phyloP scores from a whole-genome alignment of 352 stramenopile genomes.

The Globisporangium lucens region DNA sequence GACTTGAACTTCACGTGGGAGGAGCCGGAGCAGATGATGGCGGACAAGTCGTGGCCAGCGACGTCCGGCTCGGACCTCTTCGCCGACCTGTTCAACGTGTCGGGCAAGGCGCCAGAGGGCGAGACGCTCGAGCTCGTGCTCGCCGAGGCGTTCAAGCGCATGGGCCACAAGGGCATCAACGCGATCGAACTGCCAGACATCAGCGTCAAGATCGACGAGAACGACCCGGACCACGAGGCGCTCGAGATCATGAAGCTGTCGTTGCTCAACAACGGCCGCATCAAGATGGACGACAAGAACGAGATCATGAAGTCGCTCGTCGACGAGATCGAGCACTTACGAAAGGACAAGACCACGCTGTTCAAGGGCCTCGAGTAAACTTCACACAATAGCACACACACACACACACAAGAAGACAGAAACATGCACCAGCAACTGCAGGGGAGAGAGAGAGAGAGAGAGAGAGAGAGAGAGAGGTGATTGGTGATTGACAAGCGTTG shows the following conservation, averaged over 20 bases:
- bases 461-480: neutral
- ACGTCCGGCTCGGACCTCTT: constrained; percentile 81
- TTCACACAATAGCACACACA: neutral
- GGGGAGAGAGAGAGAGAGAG: neutral
- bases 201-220: constrained; percentile 53
- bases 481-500: neutral
- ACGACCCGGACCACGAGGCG: constrained; percentile 74
- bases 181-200: constrained; percentile 75
- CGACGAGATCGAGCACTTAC: constrained; percentile 78
- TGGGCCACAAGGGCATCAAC: constrained; percentile 73
- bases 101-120: constrained; percentile 39
- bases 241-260: constrained; percentile 89
- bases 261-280: constrained; percentile 85
- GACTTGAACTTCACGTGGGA: constrained; percentile 62
- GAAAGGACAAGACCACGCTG: constrained; percentile 83
- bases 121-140: constrained; percentile 73
- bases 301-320: constrained; percentile 79
- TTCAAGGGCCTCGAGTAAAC: constrained; percentile 71
- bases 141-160: constrained; percentile 67
- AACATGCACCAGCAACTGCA: constrained; percentile 17
- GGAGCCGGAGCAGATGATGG: constrained; percentile 81
- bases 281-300: constrained; percentile 89
- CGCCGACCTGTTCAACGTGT: constrained; percentile 78
- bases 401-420: constrained; percentile 8
- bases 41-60: constrained; percentile 84